phyloP scores from a whole-genome alignment of 2,329 filamentous ascomycete species.

The Paraphaeosphaeria minitans region DNA sequence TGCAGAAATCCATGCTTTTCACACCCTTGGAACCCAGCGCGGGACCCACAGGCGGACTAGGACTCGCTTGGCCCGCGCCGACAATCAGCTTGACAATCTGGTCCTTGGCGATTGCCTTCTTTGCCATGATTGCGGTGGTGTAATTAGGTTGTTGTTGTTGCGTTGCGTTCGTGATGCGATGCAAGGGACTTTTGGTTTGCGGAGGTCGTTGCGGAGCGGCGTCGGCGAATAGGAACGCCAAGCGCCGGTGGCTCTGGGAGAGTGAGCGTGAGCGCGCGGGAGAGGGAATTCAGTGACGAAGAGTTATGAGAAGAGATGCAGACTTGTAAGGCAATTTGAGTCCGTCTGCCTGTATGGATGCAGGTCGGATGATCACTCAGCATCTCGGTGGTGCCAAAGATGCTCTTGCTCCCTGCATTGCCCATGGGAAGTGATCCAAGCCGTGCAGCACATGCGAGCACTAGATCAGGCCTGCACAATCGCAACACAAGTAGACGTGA shows the following conservation, averaged over 20 bases:
- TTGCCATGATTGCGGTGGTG: constrained; percentile 36
- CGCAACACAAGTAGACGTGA: background rate
- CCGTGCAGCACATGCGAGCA: no score
- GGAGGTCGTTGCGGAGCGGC: constrained; percentile 14
- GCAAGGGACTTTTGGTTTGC: constrained; percentile 17
- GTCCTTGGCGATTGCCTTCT: constrained; percentile 44
- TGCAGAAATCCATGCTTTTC: constrained; percentile 99
- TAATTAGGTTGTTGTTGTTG: background rate
- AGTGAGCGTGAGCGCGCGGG: background rate
- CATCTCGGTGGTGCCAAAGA: no score
- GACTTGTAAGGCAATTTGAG: no score
- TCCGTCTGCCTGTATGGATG: no score
- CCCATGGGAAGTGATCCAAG: no score
- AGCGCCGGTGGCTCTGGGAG: background rate
- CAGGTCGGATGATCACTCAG: no score
- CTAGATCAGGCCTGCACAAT: background rate
- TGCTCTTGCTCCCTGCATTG: no score
- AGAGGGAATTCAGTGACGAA: background rate
- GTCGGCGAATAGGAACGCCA: constrained; percentile 12
- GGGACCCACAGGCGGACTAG: constrained; percentile 93
- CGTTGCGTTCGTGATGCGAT: background rate
- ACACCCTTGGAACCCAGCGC: constrained; percentile 96
- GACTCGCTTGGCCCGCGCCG: constrained; percentile 91
- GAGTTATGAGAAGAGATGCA: no score
- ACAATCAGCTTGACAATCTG: constrained; percentile 94